Evolutionary conservation across 2,329 filamentous ascomycete genomes (phyloP).

Genomic region (Xylariaceae sp.): DNA sequence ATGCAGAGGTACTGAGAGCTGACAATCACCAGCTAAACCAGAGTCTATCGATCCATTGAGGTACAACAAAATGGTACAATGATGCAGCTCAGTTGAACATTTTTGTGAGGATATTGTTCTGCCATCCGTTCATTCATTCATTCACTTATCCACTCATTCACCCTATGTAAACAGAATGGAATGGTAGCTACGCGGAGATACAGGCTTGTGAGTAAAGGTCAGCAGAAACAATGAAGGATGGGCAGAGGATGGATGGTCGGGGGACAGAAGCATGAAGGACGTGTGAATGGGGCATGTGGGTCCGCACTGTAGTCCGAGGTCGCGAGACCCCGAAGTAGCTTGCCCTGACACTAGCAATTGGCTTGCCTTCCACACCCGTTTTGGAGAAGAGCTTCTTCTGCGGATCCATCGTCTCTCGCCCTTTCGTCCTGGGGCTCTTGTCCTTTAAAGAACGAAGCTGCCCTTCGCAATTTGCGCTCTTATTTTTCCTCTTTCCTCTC

Average conservation of each 20-base stretch:
- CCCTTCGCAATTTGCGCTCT: constrained; percentile 27
- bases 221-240: neutral
- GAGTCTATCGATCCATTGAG: too few relatives aligned
- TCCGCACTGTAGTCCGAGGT: constrained; percentile 19
- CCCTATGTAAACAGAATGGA: too few relatives aligned
- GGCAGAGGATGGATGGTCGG: too few relatives aligned
- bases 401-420: constrained; percentile 18
- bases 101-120: too few relatives aligned
- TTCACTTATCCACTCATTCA: too few relatives aligned
- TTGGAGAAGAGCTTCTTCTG: constrained; percentile 21
- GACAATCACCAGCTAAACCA: too few relatives aligned
- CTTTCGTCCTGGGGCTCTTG: constrained; percentile 13
- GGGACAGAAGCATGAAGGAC: too few relatives aligned
- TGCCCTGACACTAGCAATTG: constrained; percentile 7
- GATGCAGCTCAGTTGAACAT: too few relatives aligned
- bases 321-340: constrained; percentile 17
- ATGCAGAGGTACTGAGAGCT: too few relatives aligned
- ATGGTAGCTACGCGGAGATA: too few relatives aligned
- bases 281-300: constrained; percentile 10
- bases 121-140: too few relatives aligned
- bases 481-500: constrained; percentile 22
- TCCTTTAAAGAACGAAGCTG: constrained; percentile 24
- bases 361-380: constrained; percentile 11
- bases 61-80: too few relatives aligned
- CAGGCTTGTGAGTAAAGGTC: constrained; percentile 8